Evolutionary conservation across 441 rosid species (phyloP), one percentile per base, ranked within the genome.

Genomic region (Corymbia citriodora): DNA sequence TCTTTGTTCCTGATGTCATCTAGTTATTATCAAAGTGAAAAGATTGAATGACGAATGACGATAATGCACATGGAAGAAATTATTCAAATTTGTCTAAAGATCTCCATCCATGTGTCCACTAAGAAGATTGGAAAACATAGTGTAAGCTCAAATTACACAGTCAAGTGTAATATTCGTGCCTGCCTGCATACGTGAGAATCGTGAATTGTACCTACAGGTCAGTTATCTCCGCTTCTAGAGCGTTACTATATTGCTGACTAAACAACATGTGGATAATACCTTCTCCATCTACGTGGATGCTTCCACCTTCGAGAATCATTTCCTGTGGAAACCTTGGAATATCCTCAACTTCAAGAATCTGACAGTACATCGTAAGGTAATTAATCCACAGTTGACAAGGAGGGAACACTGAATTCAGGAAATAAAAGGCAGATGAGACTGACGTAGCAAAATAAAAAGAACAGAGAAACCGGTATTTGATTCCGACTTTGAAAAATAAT

Each of bases 261-360:
- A 90, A 55, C 59, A 19, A 25, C 29, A 85, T 9, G 87, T 50
- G 88, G 52, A 57, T 33, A 17, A 89, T 92, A 97, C 99, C 99
- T 94, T 97, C 99, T 81, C 99, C 99, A 72, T 97, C 99, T 29
- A 98, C 99, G 89, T 97, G 99, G 92, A 98, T 98, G 94, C 99
- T 98, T 93, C 99, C 99, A 88, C 99, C 99, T 97, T 98, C 99
- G 92, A 97, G 99, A 91, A 97, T 93, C 92, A 98, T 94, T 36
- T 94, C 89, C 33, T 97, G 95, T 11, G 92, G 92, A 94, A 98
- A 96, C 72, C 96, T 94, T 15, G 99, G 98, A 91, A 95, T 89
- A 92, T 94, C 95, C 93, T 98, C 98, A 91, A 92, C 88, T 92
- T 87, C 92, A 89, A 98, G 94, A 92, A 98, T 98, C 99, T 98